Base-by-base conservation (phyloP, 2,329 filamentous ascomycete genomes). In the Akanthomyces uredinophilus region DNA sequence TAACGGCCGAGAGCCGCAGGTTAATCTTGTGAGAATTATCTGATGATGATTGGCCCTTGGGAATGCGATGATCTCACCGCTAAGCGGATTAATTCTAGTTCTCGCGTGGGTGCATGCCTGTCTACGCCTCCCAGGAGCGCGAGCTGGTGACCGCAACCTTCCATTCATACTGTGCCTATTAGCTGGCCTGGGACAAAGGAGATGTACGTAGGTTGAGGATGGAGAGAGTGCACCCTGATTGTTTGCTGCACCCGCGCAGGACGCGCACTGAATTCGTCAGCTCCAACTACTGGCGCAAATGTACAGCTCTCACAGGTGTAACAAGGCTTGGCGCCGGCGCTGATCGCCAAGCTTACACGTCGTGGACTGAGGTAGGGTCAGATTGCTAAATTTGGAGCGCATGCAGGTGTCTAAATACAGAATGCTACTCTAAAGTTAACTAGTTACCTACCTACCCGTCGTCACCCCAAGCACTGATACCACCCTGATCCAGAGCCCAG, bases 301-400 rank as follows among this genome's bases (percentile, higher is more conserved):
- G 22, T 8, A 14, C 11, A 24, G 44, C 13, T 14, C 22, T 13
- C 22, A 8, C 16, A 6, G 35, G 35, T 14, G 20, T n/a, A 14
- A 4, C 16, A 7, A 22, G 35, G 51, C 51, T 54, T 54, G 51
- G 51, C 37, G 16, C 37, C 29, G 51, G 35, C 18, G 8, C 51
- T 54, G 51, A 54, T 54, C 37, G 37, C 51, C 51, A 29, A 52
- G 51, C 35, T 53, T 53, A 41, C 51, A 53, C 20, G 51, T 54
- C n/a, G 32, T 35, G 32, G 22, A 27, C 37, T 54, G 22, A 3
- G 32, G 32, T 37, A n/a, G 35, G 37, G 18, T 10, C 16, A 24
- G 18, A 16, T 13, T 41, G 20, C 51, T 54, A 54, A 54, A 43
- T 54, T 54, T 41, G 51, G 51, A 53, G 51, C 22, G 29, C 49